Percentiles rank a stretch among this genome's conserved stretches.
These are phyloP conservation scores for Alectoria sarmentosa DNA, from an alignment of 495 filamentous ascomycete species.

Conservation along the genomic window DNA sequence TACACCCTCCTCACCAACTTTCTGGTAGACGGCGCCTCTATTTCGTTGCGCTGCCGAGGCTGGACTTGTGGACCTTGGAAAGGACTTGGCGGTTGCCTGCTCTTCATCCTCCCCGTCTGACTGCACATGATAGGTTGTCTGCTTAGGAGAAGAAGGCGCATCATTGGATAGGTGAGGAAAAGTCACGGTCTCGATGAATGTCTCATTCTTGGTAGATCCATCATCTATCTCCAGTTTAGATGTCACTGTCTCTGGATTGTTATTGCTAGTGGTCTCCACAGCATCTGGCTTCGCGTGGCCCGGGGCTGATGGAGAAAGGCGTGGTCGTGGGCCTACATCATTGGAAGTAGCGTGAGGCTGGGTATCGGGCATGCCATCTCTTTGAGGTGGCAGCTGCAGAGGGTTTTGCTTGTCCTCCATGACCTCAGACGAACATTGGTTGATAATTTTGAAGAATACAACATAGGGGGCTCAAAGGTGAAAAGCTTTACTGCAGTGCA, in stretches of 20 bases:
- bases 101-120: conserved; percentile 61
- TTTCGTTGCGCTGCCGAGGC: conserved; percentile 42
- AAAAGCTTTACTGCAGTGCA: not conserved
- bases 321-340: not conserved
- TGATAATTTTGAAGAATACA: not conserved
- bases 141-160: conserved; percentile 29
- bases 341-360: not conserved
- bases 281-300: not conserved
- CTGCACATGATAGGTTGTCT: conserved; percentile 24
- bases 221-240: not conserved
- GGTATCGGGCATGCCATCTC: not conserved
- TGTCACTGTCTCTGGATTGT: not conserved
- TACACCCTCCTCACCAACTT: conserved; percentile 58
- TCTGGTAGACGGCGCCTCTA: conserved; percentile 48
- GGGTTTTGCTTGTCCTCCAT: conserved; percentile 6
- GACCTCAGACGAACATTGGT: not conserved
- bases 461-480: not conserved
- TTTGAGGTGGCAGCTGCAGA: not conserved
- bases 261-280: not conserved
- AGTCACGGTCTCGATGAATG: not conserved
- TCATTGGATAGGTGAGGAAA: conserved; percentile 36
- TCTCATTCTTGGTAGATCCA: not conserved
- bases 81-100: conserved; percentile 53
- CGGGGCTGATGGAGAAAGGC: not conserved
- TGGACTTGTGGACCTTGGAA: conserved; percentile 54